Evolutionary conservation across 2,329 filamentous ascomycete genomes (phyloP), one percentile per base, ranked within the genome.

Genomic region (Sclerotinia subarctica): DNA sequence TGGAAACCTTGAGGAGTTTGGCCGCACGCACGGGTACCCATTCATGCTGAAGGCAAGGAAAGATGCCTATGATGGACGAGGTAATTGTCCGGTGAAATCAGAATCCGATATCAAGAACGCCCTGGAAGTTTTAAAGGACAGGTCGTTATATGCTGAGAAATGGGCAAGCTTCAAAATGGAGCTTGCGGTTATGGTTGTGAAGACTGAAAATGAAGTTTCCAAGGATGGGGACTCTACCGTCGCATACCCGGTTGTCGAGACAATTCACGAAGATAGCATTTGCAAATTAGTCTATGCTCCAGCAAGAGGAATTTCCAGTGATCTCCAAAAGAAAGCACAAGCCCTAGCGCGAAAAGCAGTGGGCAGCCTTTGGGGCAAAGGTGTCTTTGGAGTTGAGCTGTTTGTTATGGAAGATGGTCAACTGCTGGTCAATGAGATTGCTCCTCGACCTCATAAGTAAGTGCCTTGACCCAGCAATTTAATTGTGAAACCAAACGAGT

Each of bases 301-400:
- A 2, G 92, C 94, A 1, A 86, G 94, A 49, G 84, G 86, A 8
- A 88, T 96, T 3, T 82, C 88, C 0, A 80, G 83, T 1, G 79
- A 82, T 1, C 83, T 90, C 51, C 85, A 86, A 70, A 79, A 86
- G 72, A 81, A 86, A 74, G 94, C 94, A 0, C 89, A 93, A 76
- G 85, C 88, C 53, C 83, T 97, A 0, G 95, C 94, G 0, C 87
- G 88, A 73, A 88, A 90, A 68, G 94, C 95, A 15, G 88, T 97
- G 29, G 85, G 86, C 53, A 90, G 87, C 64, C 90, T 99, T 66
- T 88, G 89, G 82, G 95, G 95, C 64, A 90, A 95, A 70, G 95
- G 95, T 71, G 92, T 97, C 44, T 99, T 97, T 79, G 95, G 94
- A 0, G 94, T 98, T 0, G 95, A 99, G 80, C 92, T 98, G 88